phyloP scores from a whole-genome alignment of 306 rosid genomes.

The Cucurbita maxima region DNA sequence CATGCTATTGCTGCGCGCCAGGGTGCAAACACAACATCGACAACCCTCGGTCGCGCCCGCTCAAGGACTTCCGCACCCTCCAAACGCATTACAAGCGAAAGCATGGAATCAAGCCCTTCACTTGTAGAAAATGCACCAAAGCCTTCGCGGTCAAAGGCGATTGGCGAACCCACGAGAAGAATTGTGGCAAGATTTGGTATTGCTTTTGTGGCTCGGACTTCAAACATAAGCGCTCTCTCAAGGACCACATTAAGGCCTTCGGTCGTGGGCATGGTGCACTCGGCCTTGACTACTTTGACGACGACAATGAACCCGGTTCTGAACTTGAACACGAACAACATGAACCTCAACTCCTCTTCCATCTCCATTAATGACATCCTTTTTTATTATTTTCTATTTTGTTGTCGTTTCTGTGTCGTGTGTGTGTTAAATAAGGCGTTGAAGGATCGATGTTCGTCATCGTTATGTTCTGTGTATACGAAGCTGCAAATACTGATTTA shows the following conservation, averaged over 20 bases:
- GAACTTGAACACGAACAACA: conserved; percentile 28
- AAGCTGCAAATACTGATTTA: background rate
- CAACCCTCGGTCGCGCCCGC: conserved; percentile 41
- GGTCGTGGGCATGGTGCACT: conserved; percentile 42
- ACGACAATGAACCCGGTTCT: conserved; percentile 37
- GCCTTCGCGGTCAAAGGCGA: conserved; percentile 58
- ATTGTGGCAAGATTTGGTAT: conserved; percentile 50
- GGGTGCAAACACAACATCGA: conserved; percentile 62
- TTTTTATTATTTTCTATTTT: too few relatives aligned
- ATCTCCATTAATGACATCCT: background rate
- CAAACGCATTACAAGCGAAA: conserved; percentile 61
- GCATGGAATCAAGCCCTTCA: conserved; percentile 49
- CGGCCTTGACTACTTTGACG: conserved; percentile 26
- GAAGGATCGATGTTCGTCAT: background rate
- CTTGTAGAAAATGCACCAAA: conserved; percentile 39
- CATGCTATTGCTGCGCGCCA: conserved; percentile 53
- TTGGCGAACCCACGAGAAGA: conserved; percentile 65
- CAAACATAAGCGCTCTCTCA: conserved; percentile 55
- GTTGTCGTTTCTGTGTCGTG: background rate
- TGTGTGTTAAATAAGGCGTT: background rate
- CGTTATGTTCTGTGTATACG: background rate
- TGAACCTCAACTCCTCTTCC: background rate
- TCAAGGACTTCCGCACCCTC: conserved; percentile 55
- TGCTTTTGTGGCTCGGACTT: conserved; percentile 62
- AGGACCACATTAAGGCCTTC: conserved; percentile 49